Base-by-base conservation (phyloP, 306 rosid genomes). In the Cucumis hystrix region DNA sequence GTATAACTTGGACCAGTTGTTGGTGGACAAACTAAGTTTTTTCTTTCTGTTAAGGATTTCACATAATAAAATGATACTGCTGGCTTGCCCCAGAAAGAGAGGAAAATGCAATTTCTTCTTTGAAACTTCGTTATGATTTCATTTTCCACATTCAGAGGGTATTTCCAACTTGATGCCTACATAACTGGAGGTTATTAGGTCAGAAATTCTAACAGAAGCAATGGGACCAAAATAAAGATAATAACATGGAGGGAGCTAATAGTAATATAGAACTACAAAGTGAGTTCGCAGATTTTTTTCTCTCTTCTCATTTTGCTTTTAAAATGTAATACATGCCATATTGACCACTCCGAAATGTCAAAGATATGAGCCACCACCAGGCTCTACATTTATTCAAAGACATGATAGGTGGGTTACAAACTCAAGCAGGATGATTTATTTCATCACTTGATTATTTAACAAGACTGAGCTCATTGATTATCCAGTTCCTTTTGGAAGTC, bases 401-500 rank as follows among this genome's bases (percentile, higher is more conserved):
- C 12, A 45, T 0, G 68, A 62, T 30, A 45, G 55, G 23, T 40
- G 16, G 9, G 47, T 7, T 64, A 64, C 73, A 2, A 2, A 18
- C 39, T 3, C 17, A 23, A 30, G 40, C 41, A 33, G 43, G 54
- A 39, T 7, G 13, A 8, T 14, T 47, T 49, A 45, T 14, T 51
- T 4, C 60, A 49, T 72, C 77, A 18, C 54, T 30, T 23, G 70
- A 7, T 14, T 64, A 64, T 3, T 30, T 14, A 64, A n/a, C 49
- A 35, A 10, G 51, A 65, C 49, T 4, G 10, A 13, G 68, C 80
- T 84, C 84, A 75, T 84, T 89, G 77, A 71, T 90, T 85, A 81
- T 95, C 97, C 91, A 95, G 83, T 85, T 95, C 98, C 91, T 86
- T 91, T 73, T 85, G 87, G 56, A 95, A 95, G 70, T 95, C 97